Evolutionary conservation across 2,329 filamentous ascomycete genomes (phyloP), one percentile per base, ranked within the genome.

Genomic region (Microsporum ferrugineum): DNA sequence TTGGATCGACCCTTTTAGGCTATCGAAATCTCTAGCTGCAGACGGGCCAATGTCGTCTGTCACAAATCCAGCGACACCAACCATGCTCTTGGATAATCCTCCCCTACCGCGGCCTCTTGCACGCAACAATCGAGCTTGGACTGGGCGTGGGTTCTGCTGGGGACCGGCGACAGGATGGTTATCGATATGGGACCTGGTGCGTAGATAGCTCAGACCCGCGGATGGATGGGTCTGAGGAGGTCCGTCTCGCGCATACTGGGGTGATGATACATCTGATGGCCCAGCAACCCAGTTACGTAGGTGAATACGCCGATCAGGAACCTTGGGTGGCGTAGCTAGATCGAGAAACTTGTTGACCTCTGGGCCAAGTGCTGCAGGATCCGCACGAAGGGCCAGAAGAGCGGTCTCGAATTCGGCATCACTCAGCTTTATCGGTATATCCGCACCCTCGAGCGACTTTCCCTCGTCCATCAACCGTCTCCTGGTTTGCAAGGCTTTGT

Each of bases 201-300:
- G 79, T 2, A 82, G 73, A 69, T 88, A 87, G 12, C 81, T 80
- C 3, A 88, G 75, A 64, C 85, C 85, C 3, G 82, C 84, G 2
- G 82, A 84, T 2, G 85, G 84, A 71, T 88, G 85, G 5, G 85
- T 87, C 62, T 79, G 80, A 1, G 83, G 82, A 23, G 82, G 82
- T 2, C 80, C 80, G 33, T 70, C 70, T 36, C 71, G 67, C 38
- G 73, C 73, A 66, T 80, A 81, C 61, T 76, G 74, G 7, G 72
- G 62, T 5, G 77, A 71, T 31, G 69, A 71, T 55, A 73, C 63
- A 55, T 71, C 72, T 55, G 68, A 72, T 45, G 66, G 70, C 12
- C 63, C 76, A 63, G 65, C 71, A 64, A 66, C 68, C 70, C 68
- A 79, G 65, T 72, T 71, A 43, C 68, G 69, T 29, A 63, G 59